These are phyloP conservation scores for Papilionanthe hybrid DNA, from an alignment of 116 monocot genomes.

Conservation along the genomic window DNA sequence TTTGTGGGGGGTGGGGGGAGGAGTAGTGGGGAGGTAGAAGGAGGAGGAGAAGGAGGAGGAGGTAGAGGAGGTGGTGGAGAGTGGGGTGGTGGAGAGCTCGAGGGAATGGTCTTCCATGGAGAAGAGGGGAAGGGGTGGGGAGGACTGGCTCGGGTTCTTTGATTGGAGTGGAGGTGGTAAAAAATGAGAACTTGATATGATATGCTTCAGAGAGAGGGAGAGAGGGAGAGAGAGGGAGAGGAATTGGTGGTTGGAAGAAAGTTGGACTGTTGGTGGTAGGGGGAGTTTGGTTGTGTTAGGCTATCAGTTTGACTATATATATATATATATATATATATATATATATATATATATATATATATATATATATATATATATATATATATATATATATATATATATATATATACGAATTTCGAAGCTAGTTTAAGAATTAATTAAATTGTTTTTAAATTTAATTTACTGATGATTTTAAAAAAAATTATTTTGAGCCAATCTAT, in stretches of 20 bases:
- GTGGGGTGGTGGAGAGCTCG: background rate
- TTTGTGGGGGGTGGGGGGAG: background rate
- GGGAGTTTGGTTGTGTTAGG: conserved; percentile 7
- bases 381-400: background rate
- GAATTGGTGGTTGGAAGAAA: conserved; percentile 1
- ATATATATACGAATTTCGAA: too few species aligned
- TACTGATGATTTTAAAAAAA: too few species aligned
- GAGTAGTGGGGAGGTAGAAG: background rate
- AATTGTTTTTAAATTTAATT: too few species aligned
- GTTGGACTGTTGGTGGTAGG: conserved; percentile 6
- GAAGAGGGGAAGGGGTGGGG: background rate
- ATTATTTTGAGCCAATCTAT: too few species aligned
- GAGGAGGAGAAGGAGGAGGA: background rate
- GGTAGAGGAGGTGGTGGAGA: background rate
- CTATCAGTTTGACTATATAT: background rate
- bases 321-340: conserved; percentile 1
- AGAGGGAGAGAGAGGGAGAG: too few species aligned
- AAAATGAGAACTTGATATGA: background rate
- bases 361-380: background rate
- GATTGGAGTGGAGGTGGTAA: too few species aligned
- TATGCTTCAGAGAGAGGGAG: background rate
- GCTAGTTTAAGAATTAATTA: too few species aligned
- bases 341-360: conserved; percentile 2
- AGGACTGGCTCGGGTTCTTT: background rate
- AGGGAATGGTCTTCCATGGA: conserved; percentile 5